These are phyloP conservation scores for Oxyria digyna DNA, from an alignment of 148 eudicot species.

Conservation along the genomic window DNA sequence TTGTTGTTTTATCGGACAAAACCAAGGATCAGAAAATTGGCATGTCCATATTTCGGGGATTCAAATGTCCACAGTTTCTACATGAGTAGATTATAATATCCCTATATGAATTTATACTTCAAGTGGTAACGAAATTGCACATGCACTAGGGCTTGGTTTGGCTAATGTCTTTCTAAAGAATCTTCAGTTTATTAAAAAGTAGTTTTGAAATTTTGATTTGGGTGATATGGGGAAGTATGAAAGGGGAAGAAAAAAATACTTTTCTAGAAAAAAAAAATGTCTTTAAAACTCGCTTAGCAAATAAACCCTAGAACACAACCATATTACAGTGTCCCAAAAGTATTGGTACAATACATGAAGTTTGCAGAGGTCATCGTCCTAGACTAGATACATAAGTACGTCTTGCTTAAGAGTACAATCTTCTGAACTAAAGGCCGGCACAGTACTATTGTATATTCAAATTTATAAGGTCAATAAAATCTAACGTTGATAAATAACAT, in stretches of 20 bases:
- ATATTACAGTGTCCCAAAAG: not conserved
- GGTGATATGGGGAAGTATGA: too few relatives aligned
- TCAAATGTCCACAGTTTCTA: not conserved
- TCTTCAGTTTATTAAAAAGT: too few relatives aligned
- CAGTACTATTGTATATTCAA: not conserved
- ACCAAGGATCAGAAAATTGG: not conserved
- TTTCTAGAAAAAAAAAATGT: too few relatives aligned
- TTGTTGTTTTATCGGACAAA: too few relatives aligned
- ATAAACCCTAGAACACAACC: too few relatives aligned
- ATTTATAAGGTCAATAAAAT: not conserved
- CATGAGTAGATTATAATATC: not conserved
- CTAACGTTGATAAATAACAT: not conserved
- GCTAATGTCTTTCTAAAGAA: too few relatives aligned
- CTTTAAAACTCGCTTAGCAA: too few relatives aligned
- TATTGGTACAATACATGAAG: not conserved
- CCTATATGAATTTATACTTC: too few relatives aligned
- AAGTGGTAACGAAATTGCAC: too few relatives aligned
- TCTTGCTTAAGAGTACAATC: not conserved
- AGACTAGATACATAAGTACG: not conserved
- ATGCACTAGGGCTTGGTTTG: too few relatives aligned
- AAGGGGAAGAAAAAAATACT: too few relatives aligned
- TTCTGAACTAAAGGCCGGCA: not conserved
- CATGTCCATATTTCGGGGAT: not conserved
- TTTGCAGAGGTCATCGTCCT: not conserved
- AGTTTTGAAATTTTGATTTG: too few relatives aligned